phyloP scores from a whole-genome alignment of 805 yeast species.

The Candida argentea region DNA sequence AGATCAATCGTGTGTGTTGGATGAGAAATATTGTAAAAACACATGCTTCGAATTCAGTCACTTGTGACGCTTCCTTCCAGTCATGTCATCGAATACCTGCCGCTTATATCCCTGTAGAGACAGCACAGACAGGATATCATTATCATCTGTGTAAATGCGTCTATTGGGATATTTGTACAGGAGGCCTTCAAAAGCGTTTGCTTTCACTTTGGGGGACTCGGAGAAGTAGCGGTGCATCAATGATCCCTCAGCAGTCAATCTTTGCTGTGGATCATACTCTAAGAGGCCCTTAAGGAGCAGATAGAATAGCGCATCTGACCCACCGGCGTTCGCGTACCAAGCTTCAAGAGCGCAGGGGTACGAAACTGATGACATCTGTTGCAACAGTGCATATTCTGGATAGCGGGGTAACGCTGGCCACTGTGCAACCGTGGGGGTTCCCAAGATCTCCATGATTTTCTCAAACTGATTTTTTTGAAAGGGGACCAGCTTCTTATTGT shows the following conservation, averaged over 20 bases:
- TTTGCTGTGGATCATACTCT: constrained; percentile 71
- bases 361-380: constrained; percentile 42
- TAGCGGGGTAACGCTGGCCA: constrained; percentile 77
- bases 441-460: constrained; percentile 86
- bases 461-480: constrained; percentile 89
- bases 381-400: constrained; percentile 60
- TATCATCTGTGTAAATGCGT: constrained; percentile 79
- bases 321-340: constrained; percentile 85
- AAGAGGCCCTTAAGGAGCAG: constrained; percentile 53
- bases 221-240: constrained; percentile 70
- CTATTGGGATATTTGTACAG: constrained; percentile 73
- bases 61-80: constrained; percentile 18
- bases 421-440: constrained; percentile 67
- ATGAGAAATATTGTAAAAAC: neutral
- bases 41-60: constrained; percentile 2
- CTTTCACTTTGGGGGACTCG: constrained; percentile 56
- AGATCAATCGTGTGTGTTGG: too few relatives aligned
- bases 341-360: constrained; percentile 63
- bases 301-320: constrained; percentile 58
- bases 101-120: constrained; percentile 16
- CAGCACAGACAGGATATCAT: constrained; percentile 46
- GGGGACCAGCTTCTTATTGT: constrained; percentile 80
- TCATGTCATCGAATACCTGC: constrained; percentile 11
- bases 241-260: constrained; percentile 74
- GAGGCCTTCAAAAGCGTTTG: constrained; percentile 73